Evolutionary conservation across 192 early-diverging fungal genomes (phyloP), one percentile per base, ranked within the genome.

Genomic region (Kickxella alabastrina): DNA sequence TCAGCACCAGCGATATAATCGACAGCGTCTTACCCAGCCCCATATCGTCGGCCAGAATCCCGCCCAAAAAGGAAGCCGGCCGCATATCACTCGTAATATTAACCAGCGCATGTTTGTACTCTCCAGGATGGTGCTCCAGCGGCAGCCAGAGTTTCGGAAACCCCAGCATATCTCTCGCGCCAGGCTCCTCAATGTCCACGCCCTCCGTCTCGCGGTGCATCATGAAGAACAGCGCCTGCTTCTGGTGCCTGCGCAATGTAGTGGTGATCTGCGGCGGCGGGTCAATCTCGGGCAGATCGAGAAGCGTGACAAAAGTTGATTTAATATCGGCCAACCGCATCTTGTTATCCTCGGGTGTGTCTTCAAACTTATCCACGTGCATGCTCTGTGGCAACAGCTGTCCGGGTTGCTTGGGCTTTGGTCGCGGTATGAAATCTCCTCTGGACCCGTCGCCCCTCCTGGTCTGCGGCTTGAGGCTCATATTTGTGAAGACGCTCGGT

Each of bases 201-300:
- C 83, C 80, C 21, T 69, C 65, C 22, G 81, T 83, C 60, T 93
- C 91, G 15, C 88, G 80, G 48, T 87, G 72, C 28, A 82, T 45
- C 79, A 93, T 83, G 57, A 89, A 93, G 55, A 80, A 79, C 6
- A 93, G 79, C 3, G 87, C 91, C 61, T 93, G 91, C 48, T 84
- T 85, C 50, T 93, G 91, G 64, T 93, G 87, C 47, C 82, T 68
- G 42, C 85, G 85, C 75, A 93, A 59, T n/a, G 46, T 55, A 1
- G 91, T 81, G 38, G 59, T 34, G 3, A 59, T 57, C 49, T 62
- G 34, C 49, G 79, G 59, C 18, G 83, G 83, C 9, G 60, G 54
- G 3, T 59, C 60, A 31, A 48, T 42, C 42, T 75, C 72, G 6
- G 72, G 72, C 42, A 75, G 51, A 36, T 75, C 72, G 13, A 75